Evolutionary conservation across 257 asterid species (phyloP).

Genomic region (Solanum infundibuliforme): DNA sequence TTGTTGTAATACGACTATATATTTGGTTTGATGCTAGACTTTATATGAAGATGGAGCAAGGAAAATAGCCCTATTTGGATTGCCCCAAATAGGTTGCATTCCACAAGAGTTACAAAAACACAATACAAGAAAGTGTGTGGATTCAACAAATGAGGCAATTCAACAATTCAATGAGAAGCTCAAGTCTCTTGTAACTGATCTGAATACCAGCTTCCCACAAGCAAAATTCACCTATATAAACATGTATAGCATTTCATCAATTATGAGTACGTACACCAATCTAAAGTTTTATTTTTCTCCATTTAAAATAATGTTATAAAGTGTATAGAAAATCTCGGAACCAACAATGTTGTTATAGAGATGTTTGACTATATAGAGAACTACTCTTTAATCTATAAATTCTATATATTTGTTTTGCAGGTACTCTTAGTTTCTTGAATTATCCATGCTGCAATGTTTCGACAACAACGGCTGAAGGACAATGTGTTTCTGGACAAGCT

Average conservation of each 20-base stretch:
- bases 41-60: slow-evolving; percentile 36
- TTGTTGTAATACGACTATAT: not conserved
- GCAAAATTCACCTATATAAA: slow-evolving; percentile 41
- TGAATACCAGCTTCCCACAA: slow-evolving; percentile 9
- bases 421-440: not conserved
- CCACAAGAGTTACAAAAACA: slow-evolving; percentile 10
- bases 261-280: slow-evolving; percentile 7
- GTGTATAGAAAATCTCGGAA: not conserved
- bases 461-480: slow-evolving; percentile 1
- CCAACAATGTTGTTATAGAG: not conserved
- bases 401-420: not conserved
- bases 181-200: slow-evolving; percentile 16
- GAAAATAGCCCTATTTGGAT: slow-evolving; percentile 37
- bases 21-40: slow-evolving; percentile 9
- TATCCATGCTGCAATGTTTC: slow-evolving; percentile 23
- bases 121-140: slow-evolving; percentile 28
- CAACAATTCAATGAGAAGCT: slow-evolving; percentile 22
- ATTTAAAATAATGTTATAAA: not conserved
- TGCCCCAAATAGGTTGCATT: slow-evolving; percentile 32
- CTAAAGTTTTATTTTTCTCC: not conserved
- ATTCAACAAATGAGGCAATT: slow-evolving; percentile 14
- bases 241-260: slow-evolving; percentile 25
- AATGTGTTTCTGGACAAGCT: not conserved
- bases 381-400: not conserved
- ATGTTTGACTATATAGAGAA: not conserved